Conservation (phyloP, 495 filamentous ascomycete species). For the Penicillium simplicissimum region DNA sequence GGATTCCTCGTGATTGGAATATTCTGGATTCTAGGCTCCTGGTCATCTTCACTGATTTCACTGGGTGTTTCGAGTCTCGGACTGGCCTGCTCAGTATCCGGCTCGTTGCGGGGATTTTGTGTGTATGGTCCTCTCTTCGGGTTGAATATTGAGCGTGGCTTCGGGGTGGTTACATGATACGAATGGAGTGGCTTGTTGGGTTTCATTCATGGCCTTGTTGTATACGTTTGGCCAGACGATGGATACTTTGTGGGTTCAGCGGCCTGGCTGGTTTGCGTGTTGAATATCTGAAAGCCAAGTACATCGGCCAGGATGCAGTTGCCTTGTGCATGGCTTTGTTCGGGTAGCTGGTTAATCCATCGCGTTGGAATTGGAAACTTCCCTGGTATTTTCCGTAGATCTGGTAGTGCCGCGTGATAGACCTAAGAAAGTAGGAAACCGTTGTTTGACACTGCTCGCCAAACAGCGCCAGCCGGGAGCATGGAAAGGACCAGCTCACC, state of each 20-base stretch:
- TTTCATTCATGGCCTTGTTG: too few species aligned
- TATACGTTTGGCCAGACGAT: not conserved
- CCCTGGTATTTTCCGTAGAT: not conserved
- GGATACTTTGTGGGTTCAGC: not conserved
- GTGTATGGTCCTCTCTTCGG: not conserved
- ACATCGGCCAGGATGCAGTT: not conserved
- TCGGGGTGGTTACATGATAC: not conserved
- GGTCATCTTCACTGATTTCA: constrained; percentile 43
- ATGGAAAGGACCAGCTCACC: too few species aligned
- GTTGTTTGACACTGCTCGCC: not conserved
- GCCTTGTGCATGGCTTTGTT: not conserved
- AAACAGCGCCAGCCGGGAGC: too few species aligned
- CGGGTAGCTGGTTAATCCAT: not conserved
- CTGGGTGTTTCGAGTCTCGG: constrained; percentile 23
- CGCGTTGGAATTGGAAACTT: not conserved
- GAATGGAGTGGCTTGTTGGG: not conserved
- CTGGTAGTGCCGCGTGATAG: not conserved
- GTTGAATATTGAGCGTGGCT: not conserved
- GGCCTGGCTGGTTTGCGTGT: not conserved
- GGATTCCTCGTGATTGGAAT: constrained; percentile 7
- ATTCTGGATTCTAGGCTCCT: constrained; percentile 14
- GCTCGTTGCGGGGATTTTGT: not conserved
- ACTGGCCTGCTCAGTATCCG: constrained; percentile 7
- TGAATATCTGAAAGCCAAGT: not conserved
- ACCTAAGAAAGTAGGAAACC: not conserved